A percentile compares a stretch with the other conserved stretches of the same genome.
These are phyloP conservation scores for Skeletonema tropicum DNA, from an alignment of 108 stramenopile species.

Conservation along the genomic window DNA sequence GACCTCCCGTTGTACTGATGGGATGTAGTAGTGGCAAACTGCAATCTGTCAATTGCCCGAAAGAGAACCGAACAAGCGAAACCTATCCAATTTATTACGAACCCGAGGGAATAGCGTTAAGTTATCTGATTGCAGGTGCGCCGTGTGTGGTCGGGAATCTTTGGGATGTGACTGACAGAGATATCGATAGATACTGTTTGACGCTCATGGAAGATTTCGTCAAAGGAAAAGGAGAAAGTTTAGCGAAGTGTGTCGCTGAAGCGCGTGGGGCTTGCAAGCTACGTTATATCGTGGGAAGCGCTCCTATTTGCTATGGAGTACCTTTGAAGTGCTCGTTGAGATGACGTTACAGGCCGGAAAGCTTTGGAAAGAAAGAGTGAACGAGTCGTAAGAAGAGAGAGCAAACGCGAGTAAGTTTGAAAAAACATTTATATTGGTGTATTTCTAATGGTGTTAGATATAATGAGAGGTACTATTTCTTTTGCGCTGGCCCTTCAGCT, in stretches of 20 bases:
- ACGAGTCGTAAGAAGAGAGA: no score
- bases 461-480: neutral
- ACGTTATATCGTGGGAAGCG: conserved; percentile 88
- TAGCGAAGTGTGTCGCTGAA: conserved; percentile 85
- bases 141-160: conserved; percentile 97
- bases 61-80: conserved; percentile 36
- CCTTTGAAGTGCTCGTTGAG: conserved; percentile 51
- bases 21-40: conserved; percentile 96
- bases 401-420: no score
- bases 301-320: conserved; percentile 95
- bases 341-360: neutral
- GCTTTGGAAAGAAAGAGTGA: no score
- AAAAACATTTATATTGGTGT: no score
- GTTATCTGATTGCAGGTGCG: conserved; percentile 89
- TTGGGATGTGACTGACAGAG: conserved; percentile 98
- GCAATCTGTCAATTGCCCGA: conserved; percentile 65
- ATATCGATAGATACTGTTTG: conserved; percentile 92
- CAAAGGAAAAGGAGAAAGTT: conserved; percentile 17
- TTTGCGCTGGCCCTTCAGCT: neutral
- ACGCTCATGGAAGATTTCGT: conserved; percentile 67
- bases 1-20: conserved; percentile 87
- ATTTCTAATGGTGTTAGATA: neutral
- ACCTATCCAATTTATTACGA: conserved; percentile 64
- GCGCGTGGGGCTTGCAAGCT: conserved; percentile 91
- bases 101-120: conserved; percentile 92